phyloP scores from a whole-genome alignment of 768 basidiomycete genomes.

The Collybia sordida region DNA sequence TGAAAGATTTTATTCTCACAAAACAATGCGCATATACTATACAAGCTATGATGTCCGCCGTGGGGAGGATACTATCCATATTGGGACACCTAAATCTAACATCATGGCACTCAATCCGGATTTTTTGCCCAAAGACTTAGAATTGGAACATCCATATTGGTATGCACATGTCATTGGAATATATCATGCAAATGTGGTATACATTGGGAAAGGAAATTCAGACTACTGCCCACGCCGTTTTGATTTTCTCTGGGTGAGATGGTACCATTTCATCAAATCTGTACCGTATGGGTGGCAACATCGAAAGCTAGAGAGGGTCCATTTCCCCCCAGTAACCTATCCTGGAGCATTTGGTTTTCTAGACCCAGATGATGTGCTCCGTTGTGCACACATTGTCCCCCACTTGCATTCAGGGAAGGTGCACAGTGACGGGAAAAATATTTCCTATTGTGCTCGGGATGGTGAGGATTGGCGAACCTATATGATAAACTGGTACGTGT shows the following conservation, averaged over 20 bases:
- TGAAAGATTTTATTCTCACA: too few species aligned
- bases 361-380: too few species aligned
- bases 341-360: background rate
- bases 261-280: background rate
- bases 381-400: too few species aligned
- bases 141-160: background rate
- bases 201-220: too few species aligned
- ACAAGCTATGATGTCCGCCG: background rate
- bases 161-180: background rate
- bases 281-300: background rate
- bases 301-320: background rate
- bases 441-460: background rate
- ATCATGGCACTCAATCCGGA: too few species aligned
- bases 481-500: background rate
- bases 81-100: background rate
- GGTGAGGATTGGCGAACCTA: constrained; percentile 1
- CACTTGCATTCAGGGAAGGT: too few species aligned
- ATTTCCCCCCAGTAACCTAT: background rate
- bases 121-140: too few species aligned
- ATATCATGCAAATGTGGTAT: too few species aligned
- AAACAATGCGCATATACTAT: background rate
- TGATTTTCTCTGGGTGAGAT: too few species aligned
- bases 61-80: background rate
- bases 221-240: too few species aligned
- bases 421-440: background rate